Base-by-base conservation (phyloP, 495 filamentous ascomycete genomes). In the Penicillium alfredii region DNA sequence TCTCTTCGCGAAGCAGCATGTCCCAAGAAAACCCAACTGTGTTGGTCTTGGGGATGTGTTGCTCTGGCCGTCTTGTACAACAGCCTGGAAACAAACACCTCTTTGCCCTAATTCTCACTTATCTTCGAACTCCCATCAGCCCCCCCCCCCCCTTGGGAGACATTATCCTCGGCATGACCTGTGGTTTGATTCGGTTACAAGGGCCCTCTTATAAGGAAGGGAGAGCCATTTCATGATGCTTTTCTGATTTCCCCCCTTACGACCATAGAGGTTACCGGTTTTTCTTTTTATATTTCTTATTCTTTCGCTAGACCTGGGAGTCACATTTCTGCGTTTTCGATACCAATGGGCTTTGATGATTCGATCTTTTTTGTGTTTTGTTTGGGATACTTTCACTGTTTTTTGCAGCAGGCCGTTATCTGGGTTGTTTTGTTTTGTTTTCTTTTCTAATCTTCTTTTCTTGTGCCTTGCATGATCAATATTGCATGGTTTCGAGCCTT, bases 191-290 rank as follows among this genome's bases (percentile, higher is more conserved):
- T 48, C 35, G 57, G 51, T 46, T 9, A 43, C 44, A 47, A 51
- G 53, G 53, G 53, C 40, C n/a, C n/a, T n/a, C n/a, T n/a, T 27
- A 22, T 33, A 38, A 40, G 37, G 43, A 44, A 35, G 47, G 33
- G 33, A 47, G 44, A 45, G 49, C 42, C 20, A 38, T 39, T 46
- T 41, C 35, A 31, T 49, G 43, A 58, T 55, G 41, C 43, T 51
- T 52, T 47, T 42, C 32, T 38, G 11, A 44, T 28, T 41, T 53
- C 42, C 47, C 40, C 60, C 33, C 46, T 57, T 60, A 63, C 54
- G 63, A 63, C 57, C 56, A 68, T 68, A 72, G 68, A 71, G 62
- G 61, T n/a, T 67, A 47, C 51, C 56, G 61, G 60, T 41, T 57
- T 58, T 53, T 40, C 37, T 38, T 46, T 38, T 37, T 42, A 17